Conservation (phyloP, 2,329 filamentous ascomycete genomes). For the Xenosphaeropsis pyriputrescens region DNA sequence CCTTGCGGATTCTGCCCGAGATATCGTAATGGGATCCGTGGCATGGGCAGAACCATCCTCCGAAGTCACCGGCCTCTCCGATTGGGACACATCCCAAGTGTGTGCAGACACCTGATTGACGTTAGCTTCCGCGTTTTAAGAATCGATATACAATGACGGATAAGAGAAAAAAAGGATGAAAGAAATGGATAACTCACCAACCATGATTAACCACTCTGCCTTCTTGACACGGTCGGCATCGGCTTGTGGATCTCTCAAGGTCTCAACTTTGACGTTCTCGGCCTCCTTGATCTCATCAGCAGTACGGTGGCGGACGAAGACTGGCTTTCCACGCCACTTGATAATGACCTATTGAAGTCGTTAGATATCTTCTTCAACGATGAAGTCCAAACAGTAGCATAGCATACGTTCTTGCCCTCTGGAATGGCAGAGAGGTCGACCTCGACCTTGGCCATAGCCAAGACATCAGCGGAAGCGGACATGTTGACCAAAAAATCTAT, state of each 20-base stretch:
- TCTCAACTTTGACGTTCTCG: conserved; percentile 69
- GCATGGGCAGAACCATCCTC: conserved; percentile 99
- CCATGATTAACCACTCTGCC: conserved; percentile 97
- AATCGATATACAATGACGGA: neutral
- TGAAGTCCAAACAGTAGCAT: conserved; percentile 1
- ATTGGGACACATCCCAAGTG: conserved; percentile 99
- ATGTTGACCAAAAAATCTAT: conserved; percentile 99
- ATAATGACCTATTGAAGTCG: conserved; percentile 62
- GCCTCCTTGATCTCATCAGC: conserved; percentile 86
- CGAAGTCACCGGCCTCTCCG: conserved; percentile 93
- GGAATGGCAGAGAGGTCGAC: conserved; percentile 85
- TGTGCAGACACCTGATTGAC: conserved; percentile 74
- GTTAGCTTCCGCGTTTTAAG: neutral
- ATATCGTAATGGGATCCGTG: conserved; percentile 99
- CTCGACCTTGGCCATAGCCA: conserved; percentile 99
- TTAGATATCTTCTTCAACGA: too few relatives aligned
- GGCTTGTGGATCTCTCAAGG: conserved; percentile 79
- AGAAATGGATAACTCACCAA: conserved; percentile 43
- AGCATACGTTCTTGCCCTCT: conserved; percentile 93
- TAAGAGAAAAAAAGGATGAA: neutral
- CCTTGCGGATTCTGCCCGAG: conserved; percentile 94
- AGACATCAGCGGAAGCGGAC: conserved; percentile 94
- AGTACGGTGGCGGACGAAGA: conserved; percentile 99
- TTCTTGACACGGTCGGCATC: conserved; percentile 93
- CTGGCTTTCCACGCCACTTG: conserved; percentile 99